Conservation (phyloP, 805 yeast genomes). For the Saccharomyces jurei region DNA sequence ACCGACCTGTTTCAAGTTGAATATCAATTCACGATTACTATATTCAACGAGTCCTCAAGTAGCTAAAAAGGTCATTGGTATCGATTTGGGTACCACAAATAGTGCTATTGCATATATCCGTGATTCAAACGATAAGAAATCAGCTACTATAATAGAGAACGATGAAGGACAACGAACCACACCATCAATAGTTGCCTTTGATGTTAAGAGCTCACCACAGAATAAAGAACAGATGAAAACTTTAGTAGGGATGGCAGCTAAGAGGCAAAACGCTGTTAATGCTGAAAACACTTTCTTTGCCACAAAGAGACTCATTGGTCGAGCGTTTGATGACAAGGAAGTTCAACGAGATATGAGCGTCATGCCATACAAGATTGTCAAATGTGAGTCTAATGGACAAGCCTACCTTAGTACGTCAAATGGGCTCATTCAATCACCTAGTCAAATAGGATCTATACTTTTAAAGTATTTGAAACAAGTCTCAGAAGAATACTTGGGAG, state of each 20-base stretch:
- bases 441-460: slow-evolving; percentile 62
- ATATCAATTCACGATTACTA: background rate
- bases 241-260: slow-evolving; percentile 63
- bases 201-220: slow-evolving; percentile 22
- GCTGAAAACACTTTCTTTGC: slow-evolving; percentile 75
- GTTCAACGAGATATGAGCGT: slow-evolving; percentile 58
- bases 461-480: slow-evolving; percentile 56
- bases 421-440: slow-evolving; percentile 49
- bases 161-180: slow-evolving; percentile 71
- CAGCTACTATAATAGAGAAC: slow-evolving; percentile 63
- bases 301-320: slow-evolving; percentile 73
- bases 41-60: slow-evolving; percentile 6
- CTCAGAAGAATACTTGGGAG: slow-evolving; percentile 52
- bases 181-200: slow-evolving; percentile 68
- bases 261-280: slow-evolving; percentile 68
- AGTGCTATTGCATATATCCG: slow-evolving; percentile 63
- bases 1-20: background rate
- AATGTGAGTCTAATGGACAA: slow-evolving; percentile 50
- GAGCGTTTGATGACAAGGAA: slow-evolving; percentile 59
- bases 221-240: slow-evolving; percentile 29
- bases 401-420: slow-evolving; percentile 47
- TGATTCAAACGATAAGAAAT: slow-evolving; percentile 43
- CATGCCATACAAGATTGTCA: slow-evolving; percentile 56
- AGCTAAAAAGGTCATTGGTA: slow-evolving; percentile 50
- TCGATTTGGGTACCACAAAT: slow-evolving; percentile 80